phyloP scores from a whole-genome alignment of 1,139 yeast genomes.

The Hanseniaspora uvarum region DNA sequence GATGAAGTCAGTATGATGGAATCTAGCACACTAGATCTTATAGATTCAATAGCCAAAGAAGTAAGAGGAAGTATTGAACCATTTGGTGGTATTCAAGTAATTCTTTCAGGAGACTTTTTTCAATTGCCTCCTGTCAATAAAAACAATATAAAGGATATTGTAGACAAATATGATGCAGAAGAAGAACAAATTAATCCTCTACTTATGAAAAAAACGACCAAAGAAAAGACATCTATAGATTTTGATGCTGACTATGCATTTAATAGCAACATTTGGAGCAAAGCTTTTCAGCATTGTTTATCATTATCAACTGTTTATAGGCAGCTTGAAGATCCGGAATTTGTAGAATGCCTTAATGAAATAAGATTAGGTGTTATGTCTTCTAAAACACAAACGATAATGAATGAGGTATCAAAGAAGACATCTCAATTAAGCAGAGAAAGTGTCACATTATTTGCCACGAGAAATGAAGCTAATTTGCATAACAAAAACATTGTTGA shows the following conservation, averaged over 20 bases:
- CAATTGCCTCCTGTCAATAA: slow-evolving; percentile 74
- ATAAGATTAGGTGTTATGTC: slow-evolving; percentile 67
- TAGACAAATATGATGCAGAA: not conserved
- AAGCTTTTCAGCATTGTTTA: slow-evolving; percentile 53
- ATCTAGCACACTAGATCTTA: slow-evolving; percentile 59
- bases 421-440: slow-evolving; percentile 24
- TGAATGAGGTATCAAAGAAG: slow-evolving; percentile 26
- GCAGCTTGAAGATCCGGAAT: slow-evolving; percentile 69
- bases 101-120: slow-evolving; percentile 82
- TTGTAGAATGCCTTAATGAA: slow-evolving; percentile 78
- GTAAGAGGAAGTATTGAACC: slow-evolving; percentile 45
- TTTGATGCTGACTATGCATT: slow-evolving; percentile 51
- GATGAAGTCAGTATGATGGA: slow-evolving; percentile 90
- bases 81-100: slow-evolving; percentile 81
- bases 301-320: slow-evolving; percentile 75
- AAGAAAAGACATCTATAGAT: not conserved
- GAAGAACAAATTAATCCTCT: not conserved
- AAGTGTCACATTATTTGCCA: not conserved
- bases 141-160: slow-evolving; percentile 27
- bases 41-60: slow-evolving; percentile 53
- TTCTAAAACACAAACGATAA: slow-evolving; percentile 36
- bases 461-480: not conserved
- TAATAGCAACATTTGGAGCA: slow-evolving; percentile 65
- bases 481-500: not conserved
- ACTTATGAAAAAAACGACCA: no score